phyloP scores from a whole-genome alignment of 2,329 filamentous ascomycete species.

The Thelonectria olida region DNA sequence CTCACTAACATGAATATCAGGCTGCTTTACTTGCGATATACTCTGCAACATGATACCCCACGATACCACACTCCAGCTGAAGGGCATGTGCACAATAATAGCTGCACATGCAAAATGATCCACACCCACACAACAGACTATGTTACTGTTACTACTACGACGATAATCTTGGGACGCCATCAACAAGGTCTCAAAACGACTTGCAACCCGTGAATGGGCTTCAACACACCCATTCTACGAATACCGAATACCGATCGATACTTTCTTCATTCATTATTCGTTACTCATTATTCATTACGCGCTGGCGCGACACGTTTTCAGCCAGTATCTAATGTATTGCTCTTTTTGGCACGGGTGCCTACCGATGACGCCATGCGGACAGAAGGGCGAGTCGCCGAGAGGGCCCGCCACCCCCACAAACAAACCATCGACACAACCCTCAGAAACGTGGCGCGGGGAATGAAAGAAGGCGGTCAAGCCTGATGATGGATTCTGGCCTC shows the following conservation, averaged over 20 bases:
- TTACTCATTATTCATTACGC: background rate
- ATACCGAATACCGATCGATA: background rate
- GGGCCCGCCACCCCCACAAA: conserved; percentile 11
- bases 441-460: conserved; percentile 8
- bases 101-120: conserved; percentile 31
- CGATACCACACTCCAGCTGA: conserved; percentile 11
- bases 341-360: conserved; percentile 1
- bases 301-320: conserved; percentile 16
- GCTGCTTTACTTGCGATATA: conserved; percentile 35
- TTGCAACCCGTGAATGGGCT: background rate
- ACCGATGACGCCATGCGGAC: conserved; percentile 18
- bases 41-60: conserved; percentile 38
- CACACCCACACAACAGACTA: background rate
- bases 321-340: conserved; percentile 13
- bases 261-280: background rate
- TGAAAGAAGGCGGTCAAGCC: background rate
- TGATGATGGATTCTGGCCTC: background rate
- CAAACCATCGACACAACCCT: conserved; percentile 1
- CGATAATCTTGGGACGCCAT: conserved; percentile 20
- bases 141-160: conserved; percentile 23
- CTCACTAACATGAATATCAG: conserved; percentile 33
- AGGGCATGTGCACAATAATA: conserved; percentile 30
- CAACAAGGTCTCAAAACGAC: background rate
- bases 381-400: conserved; percentile 1
- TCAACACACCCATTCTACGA: background rate